Base-by-base conservation (phyloP, 2,329 filamentous ascomycete genomes). In the Scedosporium apiospermum region DNA sequence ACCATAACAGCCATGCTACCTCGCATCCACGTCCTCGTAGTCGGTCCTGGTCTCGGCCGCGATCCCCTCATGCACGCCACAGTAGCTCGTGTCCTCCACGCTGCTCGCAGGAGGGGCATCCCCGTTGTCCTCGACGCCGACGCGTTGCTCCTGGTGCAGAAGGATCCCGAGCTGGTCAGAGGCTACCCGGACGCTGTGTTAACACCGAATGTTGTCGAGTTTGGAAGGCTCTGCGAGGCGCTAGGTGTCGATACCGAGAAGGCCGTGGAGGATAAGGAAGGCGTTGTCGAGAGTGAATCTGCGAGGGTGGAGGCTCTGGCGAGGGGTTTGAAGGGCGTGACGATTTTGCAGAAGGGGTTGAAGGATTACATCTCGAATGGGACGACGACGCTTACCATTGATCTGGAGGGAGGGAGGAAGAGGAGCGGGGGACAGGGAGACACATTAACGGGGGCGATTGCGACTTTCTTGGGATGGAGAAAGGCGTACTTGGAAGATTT, bases 161-260 rank as follows among this genome's bases (percentile, higher is more conserved):
- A 84, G 34, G 78, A 88, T 59, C 93, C 92, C 0, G 53, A 60
- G 3, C 77, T 98, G 0, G 84, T 99, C 1, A 82, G 84, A 23
- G 93, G 92, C 0, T 98, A 93, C 77, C 82, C 80, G 57, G 84
- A 90, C 64, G 96, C 91, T 61, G 91, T 99, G 61, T 77, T 99
- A 63, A 99, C 95, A 51, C 95, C 95, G 1, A 99, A 99, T 66
- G 89, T 97, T 0, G 91, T 96, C 4, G 95, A 99, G 74, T 98
- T 98, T 71, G 87, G 83, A 1, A 81, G 93, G 12, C 74, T 99
- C 51, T 93, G 91, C 64, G 88, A 91, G 73, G 82, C 86, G 1
- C 80, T 95, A 64, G 85, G 85, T 3, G 78, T 96, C 62, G 83
- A 91, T 64, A 27, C 14, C 14, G 27, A 58, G 26, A 58, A 41